Evolutionary conservation across 441 rosid species (phyloP), one percentile per base, ranked within the genome.

Genomic region (Capsella rubella): DNA sequence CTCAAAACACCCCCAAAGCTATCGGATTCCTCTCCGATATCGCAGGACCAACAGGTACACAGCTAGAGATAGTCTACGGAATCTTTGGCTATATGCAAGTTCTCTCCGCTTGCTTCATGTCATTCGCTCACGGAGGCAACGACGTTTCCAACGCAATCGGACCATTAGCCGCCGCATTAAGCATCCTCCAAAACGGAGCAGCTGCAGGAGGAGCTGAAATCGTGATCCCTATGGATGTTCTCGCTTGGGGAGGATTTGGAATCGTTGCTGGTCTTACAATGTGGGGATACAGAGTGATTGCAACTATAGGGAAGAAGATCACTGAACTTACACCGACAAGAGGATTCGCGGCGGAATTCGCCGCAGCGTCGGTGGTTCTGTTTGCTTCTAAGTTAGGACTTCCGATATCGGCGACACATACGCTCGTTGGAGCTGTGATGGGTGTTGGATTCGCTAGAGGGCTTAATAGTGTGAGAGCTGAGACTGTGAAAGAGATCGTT

Each of bases 191-290:
- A 0, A 94, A 90, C 0, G 87, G 87, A 53, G 81, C 81, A 60
- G 78, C 55, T 8, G 83, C 85, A 46, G 82, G 82, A 47, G 92
- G 85, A 3, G 40, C 87, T 0, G 86, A 88, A 58, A 84, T 91
- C 32, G 84, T 96, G 34, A 91, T 96, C 43, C 99, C 98, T 0
- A 72, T 55, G 5, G 99, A 96, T 71, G 92, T 96, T 73, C 91
- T 96, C 0, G 99, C 98, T 0, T 96, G 99, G 99, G 99, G 98
- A 73, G 99, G 99, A 43, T 96, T 96, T 1, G 98, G 99, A 4
- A 90, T 96, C 34, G 96, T 96, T 21, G 97, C 99, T 0, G 99
- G 99, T 50, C 84, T 93, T 0, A 82, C 77, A 71, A 87, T 91
- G 77, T 93, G 99, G 99, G 99, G 98, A 1, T 91, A 96, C 56